phyloP scores from a whole-genome alignment of 2,329 filamentous ascomycete species.

The Trichoderma sp. region DNA sequence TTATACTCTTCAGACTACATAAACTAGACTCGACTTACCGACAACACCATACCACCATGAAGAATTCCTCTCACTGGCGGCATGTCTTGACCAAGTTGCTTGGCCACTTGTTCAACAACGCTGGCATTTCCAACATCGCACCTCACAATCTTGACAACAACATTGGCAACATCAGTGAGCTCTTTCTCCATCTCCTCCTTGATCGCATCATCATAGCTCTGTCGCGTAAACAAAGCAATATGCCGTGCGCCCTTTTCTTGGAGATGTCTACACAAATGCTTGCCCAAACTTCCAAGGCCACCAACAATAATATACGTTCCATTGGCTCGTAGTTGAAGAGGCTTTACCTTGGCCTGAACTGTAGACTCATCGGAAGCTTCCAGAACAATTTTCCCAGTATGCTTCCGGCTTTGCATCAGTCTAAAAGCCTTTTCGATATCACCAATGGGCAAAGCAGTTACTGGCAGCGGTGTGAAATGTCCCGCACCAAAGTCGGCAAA shows the following conservation, averaged over 20 bases:
- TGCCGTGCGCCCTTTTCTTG: constrained; percentile 34
- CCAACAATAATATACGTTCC: constrained; percentile 38
- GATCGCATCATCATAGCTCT: background rate
- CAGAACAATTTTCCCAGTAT: constrained; percentile 44
- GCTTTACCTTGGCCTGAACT: background rate
- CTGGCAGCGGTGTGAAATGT: constrained; percentile 9
- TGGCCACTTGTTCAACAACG: background rate
- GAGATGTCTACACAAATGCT: constrained; percentile 34
- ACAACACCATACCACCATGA: background rate
- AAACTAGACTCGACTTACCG: background rate
- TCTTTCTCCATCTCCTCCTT: background rate
- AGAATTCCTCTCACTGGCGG: background rate
- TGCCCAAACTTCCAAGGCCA: constrained; percentile 38
- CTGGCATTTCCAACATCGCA: background rate
- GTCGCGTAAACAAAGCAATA: constrained; percentile 28
- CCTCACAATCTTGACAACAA: background rate
- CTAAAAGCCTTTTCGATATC: constrained; percentile 40
- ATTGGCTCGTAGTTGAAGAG: constrained; percentile 19
- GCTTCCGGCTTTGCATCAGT: constrained; percentile 39
- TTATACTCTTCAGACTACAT: background rate
- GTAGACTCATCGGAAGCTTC: background rate
- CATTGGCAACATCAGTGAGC: background rate
- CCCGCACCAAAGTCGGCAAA: constrained; percentile 14
- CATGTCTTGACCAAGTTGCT: background rate
- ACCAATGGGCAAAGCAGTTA: constrained; percentile 27